Evolutionary conservation across 208 protist genomes (phyloP).

Genomic region (Balamuthia mandrillaris): DNA sequence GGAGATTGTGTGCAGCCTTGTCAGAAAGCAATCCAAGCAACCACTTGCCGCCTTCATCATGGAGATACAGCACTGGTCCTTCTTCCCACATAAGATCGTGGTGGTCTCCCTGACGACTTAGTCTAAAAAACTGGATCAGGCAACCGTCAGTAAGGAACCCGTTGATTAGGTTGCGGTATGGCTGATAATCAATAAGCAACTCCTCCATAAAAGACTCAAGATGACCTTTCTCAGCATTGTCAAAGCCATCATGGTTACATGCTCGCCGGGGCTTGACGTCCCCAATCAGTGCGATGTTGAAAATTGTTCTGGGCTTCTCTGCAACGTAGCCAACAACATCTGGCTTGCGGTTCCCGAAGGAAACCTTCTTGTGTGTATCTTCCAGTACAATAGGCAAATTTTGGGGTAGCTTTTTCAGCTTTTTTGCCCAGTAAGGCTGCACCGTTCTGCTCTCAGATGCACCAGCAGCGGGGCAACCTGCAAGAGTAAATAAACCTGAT

Average conservation of each 20-base stretch:
- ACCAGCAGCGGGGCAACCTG: no score
- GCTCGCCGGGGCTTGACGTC: neutral
- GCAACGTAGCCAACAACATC: neutral
- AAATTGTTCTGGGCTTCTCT: neutral
- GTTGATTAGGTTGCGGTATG: neutral
- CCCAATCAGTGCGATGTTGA: neutral
- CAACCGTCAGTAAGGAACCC: neutral
- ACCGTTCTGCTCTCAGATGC: neutral
- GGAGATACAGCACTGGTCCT: neutral
- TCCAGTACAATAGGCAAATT: neutral
- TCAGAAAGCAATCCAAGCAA: neutral
- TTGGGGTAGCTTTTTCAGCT: neutral
- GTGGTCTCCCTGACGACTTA: neutral
- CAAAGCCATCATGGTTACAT: neutral
- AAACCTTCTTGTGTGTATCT: neutral
- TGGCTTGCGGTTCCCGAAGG: neutral
- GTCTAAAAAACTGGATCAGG: neutral
- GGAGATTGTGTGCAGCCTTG: neutral
- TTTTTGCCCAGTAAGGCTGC: neutral
- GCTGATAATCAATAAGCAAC: neutral
- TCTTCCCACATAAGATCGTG: neutral
- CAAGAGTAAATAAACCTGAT: no score
- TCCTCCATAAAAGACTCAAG: neutral
- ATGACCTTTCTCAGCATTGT: neutral
- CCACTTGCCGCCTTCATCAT: neutral